These are phyloP conservation scores for Heliamphora pulchella DNA, from an alignment of 179 eudicot species.

Conservation along the genomic window DNA sequence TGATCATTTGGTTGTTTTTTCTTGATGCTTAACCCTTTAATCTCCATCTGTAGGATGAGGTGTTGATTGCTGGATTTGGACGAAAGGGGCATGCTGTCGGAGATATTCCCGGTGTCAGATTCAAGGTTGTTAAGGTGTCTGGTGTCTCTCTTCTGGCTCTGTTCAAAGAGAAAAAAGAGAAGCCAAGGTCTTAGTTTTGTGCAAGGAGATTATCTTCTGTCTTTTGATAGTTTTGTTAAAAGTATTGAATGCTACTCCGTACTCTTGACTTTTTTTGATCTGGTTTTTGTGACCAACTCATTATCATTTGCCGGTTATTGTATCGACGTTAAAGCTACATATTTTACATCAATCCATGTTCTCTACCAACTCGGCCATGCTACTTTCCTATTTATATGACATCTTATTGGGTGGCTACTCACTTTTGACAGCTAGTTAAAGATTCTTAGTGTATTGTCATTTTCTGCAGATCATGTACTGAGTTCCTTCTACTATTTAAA, in stretches of 20 bases:
- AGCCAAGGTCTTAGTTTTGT: conserved; percentile 34
- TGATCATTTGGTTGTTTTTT: not conserved
- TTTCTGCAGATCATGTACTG: not conserved
- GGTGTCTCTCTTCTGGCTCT: conserved; percentile 44
- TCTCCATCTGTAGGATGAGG: conserved; percentile 24
- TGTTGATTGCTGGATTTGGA: conserved; percentile 41
- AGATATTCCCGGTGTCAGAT: conserved; percentile 42
- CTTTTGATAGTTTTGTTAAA: conserved; percentile 12
- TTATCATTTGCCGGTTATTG: conserved; percentile 6
- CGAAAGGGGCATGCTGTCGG: conserved; percentile 39
- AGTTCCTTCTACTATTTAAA: not conserved
- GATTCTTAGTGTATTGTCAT: not conserved
- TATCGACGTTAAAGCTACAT: not conserved
- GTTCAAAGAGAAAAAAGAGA: conserved; percentile 50
- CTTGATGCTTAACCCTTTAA: not conserved
- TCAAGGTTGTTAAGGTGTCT: conserved; percentile 41
- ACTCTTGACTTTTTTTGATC: conserved; percentile 5
- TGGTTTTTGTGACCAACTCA: conserved; percentile 5
- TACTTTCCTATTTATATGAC: not conserved
- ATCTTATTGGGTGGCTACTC: too few species aligned
- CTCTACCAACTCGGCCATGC: not conserved
- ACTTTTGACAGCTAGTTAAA: too few species aligned
- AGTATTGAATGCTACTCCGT: conserved; percentile 13
- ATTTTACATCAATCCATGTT: conserved; percentile 7
- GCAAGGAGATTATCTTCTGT: not conserved